Conservation (phyloP, 2,329 filamentous ascomycete genomes). For the Aureobasidium lini region DNA sequence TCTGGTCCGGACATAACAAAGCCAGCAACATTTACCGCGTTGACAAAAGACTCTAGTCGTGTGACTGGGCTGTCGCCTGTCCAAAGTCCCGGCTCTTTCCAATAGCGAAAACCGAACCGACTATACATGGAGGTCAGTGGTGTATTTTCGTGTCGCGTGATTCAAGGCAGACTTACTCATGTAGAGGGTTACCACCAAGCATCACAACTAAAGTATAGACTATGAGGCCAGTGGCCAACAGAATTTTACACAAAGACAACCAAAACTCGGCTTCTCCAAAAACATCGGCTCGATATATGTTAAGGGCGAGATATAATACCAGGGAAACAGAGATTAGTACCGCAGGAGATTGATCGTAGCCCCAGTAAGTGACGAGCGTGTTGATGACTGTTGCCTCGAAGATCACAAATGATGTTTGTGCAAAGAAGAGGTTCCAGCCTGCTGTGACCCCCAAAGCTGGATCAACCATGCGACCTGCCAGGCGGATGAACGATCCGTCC, state of each 20-base stretch:
- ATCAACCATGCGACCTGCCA: constrained; percentile 49
- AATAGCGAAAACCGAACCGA: constrained; percentile 37
- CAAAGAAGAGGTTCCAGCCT: constrained; percentile 41
- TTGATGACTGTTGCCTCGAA: constrained; percentile 31
- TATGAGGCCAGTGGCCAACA: constrained; percentile 37
- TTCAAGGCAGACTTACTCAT: constrained; percentile 18
- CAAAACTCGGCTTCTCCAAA: constrained; percentile 42
- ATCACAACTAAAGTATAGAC: constrained; percentile 33
- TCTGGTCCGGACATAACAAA: constrained; percentile 42
- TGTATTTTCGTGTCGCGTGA: background rate
- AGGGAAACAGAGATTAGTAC: constrained; percentile 10
- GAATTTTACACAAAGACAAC: constrained; percentile 45
- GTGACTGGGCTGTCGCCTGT: constrained; percentile 19
- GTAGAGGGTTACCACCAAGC: constrained; percentile 27
- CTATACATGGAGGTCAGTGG: background rate
- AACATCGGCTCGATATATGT: constrained; percentile 37
- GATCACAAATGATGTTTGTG: constrained; percentile 38
- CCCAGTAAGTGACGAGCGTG: constrained; percentile 11
- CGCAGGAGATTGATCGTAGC: constrained; percentile 9
- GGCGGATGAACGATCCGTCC: constrained; percentile 36
- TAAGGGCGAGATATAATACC: constrained; percentile 23
- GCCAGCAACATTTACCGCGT: constrained; percentile 29
- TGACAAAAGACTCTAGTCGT: constrained; percentile 25
- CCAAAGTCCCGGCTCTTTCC: constrained; percentile 29
- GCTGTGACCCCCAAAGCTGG: constrained; percentile 46